Base-by-base conservation (phyloP, 1,284 basidiomycete genomes). In the Sporisorium scitamineum region DNA sequence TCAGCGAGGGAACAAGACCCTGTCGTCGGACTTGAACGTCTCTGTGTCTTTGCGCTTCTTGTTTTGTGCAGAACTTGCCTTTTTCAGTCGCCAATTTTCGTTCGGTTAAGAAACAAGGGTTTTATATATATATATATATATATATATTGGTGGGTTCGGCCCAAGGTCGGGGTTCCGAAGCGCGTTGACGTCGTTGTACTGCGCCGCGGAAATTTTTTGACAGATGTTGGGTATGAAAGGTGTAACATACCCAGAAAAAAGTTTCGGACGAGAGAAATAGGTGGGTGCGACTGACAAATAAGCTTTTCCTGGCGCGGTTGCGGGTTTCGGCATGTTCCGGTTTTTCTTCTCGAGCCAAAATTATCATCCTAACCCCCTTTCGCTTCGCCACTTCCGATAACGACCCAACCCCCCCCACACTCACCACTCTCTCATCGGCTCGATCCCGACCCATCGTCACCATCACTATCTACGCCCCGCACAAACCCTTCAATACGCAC, bases 121-220 rank as follows among this genome's bases (percentile, higher is more conserved):
- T 44, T 44, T n/a, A n/a, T n/a, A n/a, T n/a, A n/a, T n/a, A n/a
- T n/a, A n/a, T n/a, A n/a, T n/a, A n/a, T n/a, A n/a, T n/a, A n/a
- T n/a, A n/a, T n/a, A n/a, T n/a, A n/a, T n/a, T n/a, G n/a, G n/a
- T n/a, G n/a, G n/a, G n/a, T n/a, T 5, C 22, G n/a, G 22, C 20
- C 42, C 20, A 3, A 20, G 9, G 22, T 22, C 42, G 42, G 22
- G 42, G 20, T 22, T 44, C 42, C 20, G 42, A 2, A 44, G 20
- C 42, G 29, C n/a, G 13, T 13, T 52, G 51, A 52, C 51, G 51
- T 54, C 52, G 52, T 41, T 54, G n/a, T 41, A 37, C 52, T 31
- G 32, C 48, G 48, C 37, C 18, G 27, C 13, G 27, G 4, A 14
- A 50, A 24, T 24, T 41, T 26, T 5, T 18, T 37, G 51, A 16